Conservation (phyloP, 768 basidiomycete species). For the Mycena crocata region DNA sequence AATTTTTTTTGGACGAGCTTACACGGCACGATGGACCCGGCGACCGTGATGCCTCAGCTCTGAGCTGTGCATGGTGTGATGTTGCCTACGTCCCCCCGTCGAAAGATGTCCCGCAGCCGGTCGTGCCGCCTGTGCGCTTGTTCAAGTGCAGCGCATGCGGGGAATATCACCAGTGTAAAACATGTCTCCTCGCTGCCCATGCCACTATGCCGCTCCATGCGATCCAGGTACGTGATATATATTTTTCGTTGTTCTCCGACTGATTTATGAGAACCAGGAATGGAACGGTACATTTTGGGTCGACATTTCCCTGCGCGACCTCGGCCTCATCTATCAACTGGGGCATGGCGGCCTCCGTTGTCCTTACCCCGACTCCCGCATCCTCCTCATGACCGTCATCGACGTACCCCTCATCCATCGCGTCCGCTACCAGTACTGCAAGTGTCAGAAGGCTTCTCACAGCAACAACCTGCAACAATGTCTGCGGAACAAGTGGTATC, state of each 20-base stretch:
- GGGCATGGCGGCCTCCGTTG: slow-evolving; percentile 19
- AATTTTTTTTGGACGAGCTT: slow-evolving; percentile 15
- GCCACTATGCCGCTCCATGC: not conserved
- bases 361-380: not conserved
- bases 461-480: not conserved
- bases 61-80: not conserved
- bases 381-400: not conserved
- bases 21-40: slow-evolving; percentile 10
- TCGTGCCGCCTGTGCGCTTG: not conserved
- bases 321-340: slow-evolving; percentile 24
- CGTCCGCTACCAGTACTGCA: not conserved
- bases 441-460: not conserved
- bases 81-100: too few relatives aligned
- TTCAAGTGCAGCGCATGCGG: slow-evolving; percentile 16
- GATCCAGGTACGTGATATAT: not conserved
- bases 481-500: not conserved
- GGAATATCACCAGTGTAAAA: not conserved
- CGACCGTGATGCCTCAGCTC: not conserved
- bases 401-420: not conserved
- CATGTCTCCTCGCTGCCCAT: not conserved
- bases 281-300: slow-evolving; percentile 30
- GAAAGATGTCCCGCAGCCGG: too few relatives aligned
- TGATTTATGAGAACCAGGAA: slow-evolving; percentile 4
- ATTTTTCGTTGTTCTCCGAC: too few relatives aligned
- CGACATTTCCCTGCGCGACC: not conserved